Base-by-base conservation (phyloP, 169 alveolate species). In the Blepharisma undulans region DNA sequence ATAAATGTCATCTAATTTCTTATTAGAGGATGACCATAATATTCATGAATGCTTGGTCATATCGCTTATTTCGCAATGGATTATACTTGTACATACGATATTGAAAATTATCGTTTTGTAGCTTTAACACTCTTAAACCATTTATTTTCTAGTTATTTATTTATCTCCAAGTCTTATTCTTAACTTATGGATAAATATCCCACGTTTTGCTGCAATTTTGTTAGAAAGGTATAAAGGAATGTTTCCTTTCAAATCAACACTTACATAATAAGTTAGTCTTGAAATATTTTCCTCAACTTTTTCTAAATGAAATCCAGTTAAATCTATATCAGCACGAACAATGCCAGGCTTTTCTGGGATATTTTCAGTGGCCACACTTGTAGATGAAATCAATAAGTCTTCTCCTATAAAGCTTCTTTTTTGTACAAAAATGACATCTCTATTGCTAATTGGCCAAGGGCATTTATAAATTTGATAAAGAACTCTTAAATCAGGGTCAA, bases 371-470 rank as follows among this genome's bases (percentile, higher is more conserved):
- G 10, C 33, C 10, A 72, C 19, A 29, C 80, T 72, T 72, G 10
- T 72, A 10, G n/a, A 27, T 59, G 34, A 14, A n/a, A 59, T 30
- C 34, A 82, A 82, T 34, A 82, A 16, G 16, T n/a, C 48, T 19
- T 30, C 77, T 0, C 14, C 72, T 21, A 12, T 29, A 16, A 18
- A 16, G 0, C 10, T 82, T 21, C 7, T 18, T 29, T 7, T 72
- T 25, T 19, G 10, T 16, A n/a, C 87, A 10, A 79, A 29, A 10
- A 33, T 19, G 14, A 79, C 10, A 79, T 79, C 87, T 10, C 87
- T 79, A 10, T 79, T 7, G 14, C 25, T 30, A 25, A 79, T 33
- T 12, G 87, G 87, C 87, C 87, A 79, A 29, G 87, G 87, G 10
- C 72, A 18, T 14, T 16, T 12, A 33, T 22, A 79, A 25, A 72